Evolutionary conservation across 2,329 filamentous ascomycete genomes (phyloP), one percentile per base, ranked within the genome.

Genomic region (Grosmannia huntii): DNA sequence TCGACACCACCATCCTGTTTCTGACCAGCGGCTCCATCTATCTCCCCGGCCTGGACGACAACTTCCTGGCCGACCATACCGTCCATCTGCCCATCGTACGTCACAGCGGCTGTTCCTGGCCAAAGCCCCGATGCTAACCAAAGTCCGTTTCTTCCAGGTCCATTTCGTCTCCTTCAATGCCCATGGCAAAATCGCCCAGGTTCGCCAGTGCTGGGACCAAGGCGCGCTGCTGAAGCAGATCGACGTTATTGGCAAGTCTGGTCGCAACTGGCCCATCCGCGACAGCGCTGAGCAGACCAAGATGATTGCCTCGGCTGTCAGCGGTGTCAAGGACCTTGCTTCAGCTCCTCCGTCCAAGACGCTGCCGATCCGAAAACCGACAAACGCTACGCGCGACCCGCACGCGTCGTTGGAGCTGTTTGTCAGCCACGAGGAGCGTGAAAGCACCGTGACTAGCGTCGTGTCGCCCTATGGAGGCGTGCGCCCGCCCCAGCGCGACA

Each of bases 161-260:
- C 94, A 99, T 75, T 85, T 97, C 63, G 91, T 99, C 64, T 82
- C 83, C 59, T 96, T 96, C 72, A 82, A 95, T 70, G 69, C 72
- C 63, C 72, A 86, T 53, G 82, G 84, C 69, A 90, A 89, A 74
- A 96, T 99, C 68, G 71, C 80, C 60, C 89, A 94, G 70, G 88
- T 97, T 63, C 88, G 92, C 65, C 83, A 92, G 65, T 89, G 87
- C 70, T 99, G 94, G 94, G 94, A 99, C 70, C 94, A 99, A 72
- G 91, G 85, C 61, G 87, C 90, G 57, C 81, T 99, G 48, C 81
- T 99, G 64, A 97, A 94, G 75, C 87, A 95, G 71, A 81, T 96
- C 63, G 91, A 96, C 62, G 85, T 96, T 59, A 97, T 99, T 71
- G 92, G 94, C 66, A 86, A 85, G 68, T 86, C 87, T 57, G 89